Evolutionary conservation across 495 filamentous ascomycete genomes (phyloP).

Genomic region (Hypoxylon lienhwacheense): DNA sequence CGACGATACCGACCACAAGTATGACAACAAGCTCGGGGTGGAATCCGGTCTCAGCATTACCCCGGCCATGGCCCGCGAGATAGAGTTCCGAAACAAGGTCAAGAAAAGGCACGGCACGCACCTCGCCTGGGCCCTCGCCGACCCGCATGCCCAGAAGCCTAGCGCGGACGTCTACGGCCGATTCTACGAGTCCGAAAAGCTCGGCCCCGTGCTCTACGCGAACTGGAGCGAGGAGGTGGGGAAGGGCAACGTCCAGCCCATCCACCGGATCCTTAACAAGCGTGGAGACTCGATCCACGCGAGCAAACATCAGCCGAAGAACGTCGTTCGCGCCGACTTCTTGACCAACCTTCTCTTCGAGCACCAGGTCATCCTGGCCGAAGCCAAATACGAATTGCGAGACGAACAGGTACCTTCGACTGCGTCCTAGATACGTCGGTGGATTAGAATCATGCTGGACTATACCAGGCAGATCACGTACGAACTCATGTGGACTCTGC

Average conservation of each 20-base stretch:
- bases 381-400: too few species aligned
- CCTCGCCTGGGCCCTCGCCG: constrained; percentile 40
- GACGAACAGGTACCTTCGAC: too few species aligned
- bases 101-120: constrained; percentile 24
- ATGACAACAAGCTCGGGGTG: constrained; percentile 10
- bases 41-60: too few species aligned
- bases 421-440: too few species aligned
- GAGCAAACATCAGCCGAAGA: constrained; percentile 22
- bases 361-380: neutral
- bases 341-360: constrained; percentile 19
- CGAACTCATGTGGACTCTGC: too few species aligned
- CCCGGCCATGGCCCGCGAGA: constrained; percentile 42
- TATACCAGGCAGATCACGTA: too few species aligned
- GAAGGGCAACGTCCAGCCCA: constrained; percentile 35
- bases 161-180: constrained; percentile 43
- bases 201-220: constrained; percentile 41
- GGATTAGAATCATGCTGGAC: too few species aligned
- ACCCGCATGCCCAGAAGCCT: constrained; percentile 20
- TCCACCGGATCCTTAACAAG: constrained; percentile 47
- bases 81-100: constrained; percentile 39
- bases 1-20: constrained; percentile 10
- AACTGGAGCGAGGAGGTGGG: constrained; percentile 31
- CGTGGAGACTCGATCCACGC: constrained; percentile 37
- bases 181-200: constrained; percentile 47
- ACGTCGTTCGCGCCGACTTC: constrained; percentile 15